These are phyloP conservation scores for Lipomyces mesembrius DNA, from an alignment of 805 yeast species.

Conservation along the genomic window DNA sequence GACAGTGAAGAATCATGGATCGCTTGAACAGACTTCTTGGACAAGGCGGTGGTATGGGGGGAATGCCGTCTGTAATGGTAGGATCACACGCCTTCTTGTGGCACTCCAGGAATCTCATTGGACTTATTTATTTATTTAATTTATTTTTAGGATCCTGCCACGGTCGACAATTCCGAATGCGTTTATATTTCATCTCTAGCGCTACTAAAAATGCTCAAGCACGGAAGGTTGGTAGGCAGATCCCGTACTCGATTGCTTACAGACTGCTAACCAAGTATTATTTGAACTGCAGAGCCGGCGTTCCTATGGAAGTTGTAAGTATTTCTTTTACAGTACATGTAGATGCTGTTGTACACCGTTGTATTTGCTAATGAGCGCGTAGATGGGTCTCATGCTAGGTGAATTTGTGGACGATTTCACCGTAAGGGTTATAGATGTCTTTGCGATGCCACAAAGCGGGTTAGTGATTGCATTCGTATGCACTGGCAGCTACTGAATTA, in stretches of 20 bases:
- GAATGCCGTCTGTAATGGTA: conserved; percentile 31
- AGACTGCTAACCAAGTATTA: conserved; percentile 27
- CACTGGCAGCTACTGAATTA: background rate
- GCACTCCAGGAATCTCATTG: background rate
- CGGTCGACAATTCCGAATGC: conserved; percentile 85
- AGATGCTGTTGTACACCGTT: conserved; percentile 64
- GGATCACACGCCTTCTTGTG: background rate
- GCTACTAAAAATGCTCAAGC: conserved; percentile 92
- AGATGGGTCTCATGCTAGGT: conserved; percentile 97
- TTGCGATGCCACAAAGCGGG: conserved; percentile 97
- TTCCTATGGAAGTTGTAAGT: conserved; percentile 68
- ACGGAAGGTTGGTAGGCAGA: conserved; percentile 61
- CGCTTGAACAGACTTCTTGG: conserved; percentile 34
- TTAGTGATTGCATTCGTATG: conserved; percentile 7
- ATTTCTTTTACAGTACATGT: background rate
- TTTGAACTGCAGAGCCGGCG: conserved; percentile 49
- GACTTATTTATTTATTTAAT: background rate
- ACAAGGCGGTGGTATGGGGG: conserved; percentile 25
- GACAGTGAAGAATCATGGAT: conserved; percentile 21
- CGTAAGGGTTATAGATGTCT: conserved; percentile 95
- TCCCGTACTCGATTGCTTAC: conserved; percentile 55
- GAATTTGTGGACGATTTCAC: conserved; percentile 97
- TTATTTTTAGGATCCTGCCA: conserved; percentile 33
- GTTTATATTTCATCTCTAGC: conserved; percentile 96
- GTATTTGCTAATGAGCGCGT: background rate